Evolutionary conservation across 139 green algal genomes (phyloP), one percentile per base, ranked within the genome.

Genomic region (Micractinium conductrix): DNA sequence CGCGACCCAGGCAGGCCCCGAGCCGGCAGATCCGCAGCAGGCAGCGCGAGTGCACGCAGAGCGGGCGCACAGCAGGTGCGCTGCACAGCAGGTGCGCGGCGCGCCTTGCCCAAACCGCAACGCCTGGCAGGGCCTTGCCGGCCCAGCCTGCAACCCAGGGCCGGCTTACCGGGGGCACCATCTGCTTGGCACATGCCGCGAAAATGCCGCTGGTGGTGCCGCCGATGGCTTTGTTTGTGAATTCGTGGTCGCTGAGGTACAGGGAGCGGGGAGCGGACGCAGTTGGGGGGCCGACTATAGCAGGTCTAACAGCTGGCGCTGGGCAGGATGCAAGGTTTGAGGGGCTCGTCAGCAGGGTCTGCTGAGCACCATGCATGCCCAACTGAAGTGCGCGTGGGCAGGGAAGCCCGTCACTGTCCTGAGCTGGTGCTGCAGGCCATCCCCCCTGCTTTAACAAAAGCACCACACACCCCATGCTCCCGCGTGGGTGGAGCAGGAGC

Each of bases 161-260:
- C n/a, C n/a, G n/a, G n/a, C n/a, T 0, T 35, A 78, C 71, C 71
- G 38, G 28, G 24, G 74, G 74, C 74, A 81, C 33, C 74, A 81
- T 60, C 50, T 38, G n/a, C 17, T 81, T 50, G 16, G 55, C 50
- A 37, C 74, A 81, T 7, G 69, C 74, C 1, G 48, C 33, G 26
- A 70, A 81, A 22, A 81, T 68, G 50, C 74, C 74, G 74, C 74
- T 81, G 74, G 37, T 81, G 4, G 74, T 81, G 35, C 30, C 74
- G 5, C 74, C 74, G 5, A 81, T 81, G n/a, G 35, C 74, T 37
- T 69, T 81, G 74, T 81, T 81, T 8, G 69, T 7, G 16, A 81
- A 68, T 9, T 48, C 55, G 50, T 81, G 74, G 50, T 45, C 50
- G 19, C 74, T 81, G 74, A 62, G 4, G 28, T 21, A 12, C 17